Evolutionary conservation across 2,329 filamentous ascomycete genomes (phyloP).

Genomic region (Fusarium cyanostomum): DNA sequence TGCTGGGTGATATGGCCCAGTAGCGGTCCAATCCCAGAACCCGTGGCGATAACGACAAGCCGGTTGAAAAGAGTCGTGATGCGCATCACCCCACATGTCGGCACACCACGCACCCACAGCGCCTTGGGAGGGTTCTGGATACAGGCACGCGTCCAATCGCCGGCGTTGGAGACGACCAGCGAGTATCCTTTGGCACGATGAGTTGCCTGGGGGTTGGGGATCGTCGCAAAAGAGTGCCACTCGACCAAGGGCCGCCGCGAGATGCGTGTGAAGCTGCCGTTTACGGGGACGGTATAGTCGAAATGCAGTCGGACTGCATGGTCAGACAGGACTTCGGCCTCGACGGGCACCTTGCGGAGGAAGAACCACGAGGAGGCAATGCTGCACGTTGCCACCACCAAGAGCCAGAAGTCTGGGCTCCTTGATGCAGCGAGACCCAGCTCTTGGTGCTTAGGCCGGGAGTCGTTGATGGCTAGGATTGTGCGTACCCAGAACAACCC

Average conservation of each 20-base stretch:
- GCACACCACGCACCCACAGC: constrained; percentile 75
- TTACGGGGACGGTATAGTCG: constrained; percentile 66
- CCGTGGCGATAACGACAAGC: constrained; percentile 74
- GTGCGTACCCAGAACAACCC: constrained; percentile 72
- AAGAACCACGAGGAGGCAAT: constrained; percentile 78
- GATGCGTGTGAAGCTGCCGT: constrained; percentile 60
- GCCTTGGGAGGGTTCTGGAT: constrained; percentile 69
- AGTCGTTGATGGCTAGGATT: constrained; percentile 62
- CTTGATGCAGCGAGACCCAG: constrained; percentile 51
- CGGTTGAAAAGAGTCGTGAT: constrained; percentile 72
- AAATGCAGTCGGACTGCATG: constrained; percentile 80
- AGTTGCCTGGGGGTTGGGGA: constrained; percentile 62
- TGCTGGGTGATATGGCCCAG: constrained; percentile 66
- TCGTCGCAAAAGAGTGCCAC: constrained; percentile 81
- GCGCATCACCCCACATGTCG: constrained; percentile 73
- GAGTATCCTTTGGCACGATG: constrained; percentile 63
- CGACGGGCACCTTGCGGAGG: constrained; percentile 73
- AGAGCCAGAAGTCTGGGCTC: constrained; percentile 70
- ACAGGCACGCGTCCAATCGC: constrained; percentile 75
- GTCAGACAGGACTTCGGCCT: constrained; percentile 72
- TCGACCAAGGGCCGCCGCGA: constrained; percentile 72
- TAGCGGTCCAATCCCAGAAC: constrained; percentile 77
- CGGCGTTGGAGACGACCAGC: constrained; percentile 75
- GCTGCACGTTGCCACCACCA: constrained; percentile 69
- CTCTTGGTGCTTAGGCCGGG: constrained; percentile 46